Evolutionary conservation across 805 yeast genomes (phyloP).

Genomic region (Wickerhamomyces bisporus): DNA sequence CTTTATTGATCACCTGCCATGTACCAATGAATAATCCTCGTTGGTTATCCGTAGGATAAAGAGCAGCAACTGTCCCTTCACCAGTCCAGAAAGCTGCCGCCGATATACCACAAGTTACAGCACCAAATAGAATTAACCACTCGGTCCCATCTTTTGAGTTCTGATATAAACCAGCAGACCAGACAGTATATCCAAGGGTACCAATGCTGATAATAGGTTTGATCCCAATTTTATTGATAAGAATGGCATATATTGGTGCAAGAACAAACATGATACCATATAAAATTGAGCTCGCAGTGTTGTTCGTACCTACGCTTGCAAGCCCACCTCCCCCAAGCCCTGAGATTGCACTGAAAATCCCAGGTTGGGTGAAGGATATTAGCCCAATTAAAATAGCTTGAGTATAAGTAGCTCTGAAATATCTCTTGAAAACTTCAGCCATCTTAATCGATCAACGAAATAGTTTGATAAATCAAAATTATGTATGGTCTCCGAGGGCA

Average conservation of each 20-base stretch:
- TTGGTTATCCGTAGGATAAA: slow-evolving; percentile 18
- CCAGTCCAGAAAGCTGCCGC: slow-evolving; percentile 25
- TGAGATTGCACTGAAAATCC: slow-evolving; percentile 19
- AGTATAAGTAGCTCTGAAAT: background rate
- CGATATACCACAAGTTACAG: slow-evolving; percentile 20
- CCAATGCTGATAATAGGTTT: slow-evolving; percentile 18
- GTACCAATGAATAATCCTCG: slow-evolving; percentile 26
- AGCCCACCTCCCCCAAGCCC: slow-evolving; percentile 24
- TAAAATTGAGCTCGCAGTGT: slow-evolving; percentile 14
- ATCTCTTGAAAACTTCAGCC: too few species aligned
- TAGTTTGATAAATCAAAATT: too few species aligned
- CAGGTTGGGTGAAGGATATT: slow-evolving; percentile 22
- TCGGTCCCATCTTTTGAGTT: slow-evolving; percentile 24
- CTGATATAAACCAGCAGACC: slow-evolving; percentile 24
- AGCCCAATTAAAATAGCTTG: slow-evolving; percentile 20
- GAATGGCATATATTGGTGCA: slow-evolving; percentile 18
- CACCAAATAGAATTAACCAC: slow-evolving; percentile 22
- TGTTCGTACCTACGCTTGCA: slow-evolving; percentile 12
- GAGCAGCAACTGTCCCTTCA: slow-evolving; percentile 25
- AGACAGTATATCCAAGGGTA: slow-evolving; percentile 22
- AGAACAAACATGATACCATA: slow-evolving; percentile 21
- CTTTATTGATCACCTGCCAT: slow-evolving; percentile 23
- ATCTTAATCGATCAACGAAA: too few species aligned
- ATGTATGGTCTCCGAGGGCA: too few species aligned
- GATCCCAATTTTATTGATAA: slow-evolving; percentile 21